A percentile compares a stretch with the other conserved stretches of the same genome.
These are phyloP conservation scores for Colletotrichum musicola DNA, from an alignment of 2,329 filamentous ascomycete genomes.

Conservation along the genomic window DNA sequence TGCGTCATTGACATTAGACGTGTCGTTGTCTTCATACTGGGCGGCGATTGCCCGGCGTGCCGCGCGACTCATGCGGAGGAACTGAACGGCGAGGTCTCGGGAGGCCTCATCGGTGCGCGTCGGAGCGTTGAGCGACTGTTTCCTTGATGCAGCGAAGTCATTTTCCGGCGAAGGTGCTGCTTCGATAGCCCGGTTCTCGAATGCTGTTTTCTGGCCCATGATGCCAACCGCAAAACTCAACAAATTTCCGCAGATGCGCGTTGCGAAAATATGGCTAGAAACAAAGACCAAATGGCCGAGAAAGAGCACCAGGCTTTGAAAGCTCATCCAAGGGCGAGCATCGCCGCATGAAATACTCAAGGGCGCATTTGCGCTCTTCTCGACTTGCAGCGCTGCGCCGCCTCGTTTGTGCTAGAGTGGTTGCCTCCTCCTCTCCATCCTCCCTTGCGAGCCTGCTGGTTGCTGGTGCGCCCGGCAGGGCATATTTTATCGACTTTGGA, in stretches of 20 bases:
- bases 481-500: neutral
- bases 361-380: conserved; percentile 31
- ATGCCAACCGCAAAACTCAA: neutral
- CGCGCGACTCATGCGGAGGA: conserved; percentile 22
- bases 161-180: neutral
- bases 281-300: neutral
- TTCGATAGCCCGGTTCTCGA: neutral
- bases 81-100: conserved; percentile 22
- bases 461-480: conserved; percentile 6
- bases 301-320: neutral
- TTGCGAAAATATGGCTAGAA: conserved; percentile 1
- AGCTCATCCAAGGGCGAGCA: neutral
- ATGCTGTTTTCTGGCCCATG: conserved; percentile 13
- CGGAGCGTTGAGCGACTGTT: neutral
- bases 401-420: neutral
- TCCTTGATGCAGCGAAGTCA: neutral
- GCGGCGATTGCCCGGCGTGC: neutral
- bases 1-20: neutral
- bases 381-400: conserved; percentile 24
- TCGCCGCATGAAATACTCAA: neutral
- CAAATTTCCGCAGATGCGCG: conserved; percentile 10
- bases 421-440: neutral
- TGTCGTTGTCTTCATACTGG: neutral
- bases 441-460: neutral
- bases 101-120: conserved; percentile 14